phyloP scores from a whole-genome alignment of 176 grass and related monocot genomes.

The Secale cereale region DNA sequence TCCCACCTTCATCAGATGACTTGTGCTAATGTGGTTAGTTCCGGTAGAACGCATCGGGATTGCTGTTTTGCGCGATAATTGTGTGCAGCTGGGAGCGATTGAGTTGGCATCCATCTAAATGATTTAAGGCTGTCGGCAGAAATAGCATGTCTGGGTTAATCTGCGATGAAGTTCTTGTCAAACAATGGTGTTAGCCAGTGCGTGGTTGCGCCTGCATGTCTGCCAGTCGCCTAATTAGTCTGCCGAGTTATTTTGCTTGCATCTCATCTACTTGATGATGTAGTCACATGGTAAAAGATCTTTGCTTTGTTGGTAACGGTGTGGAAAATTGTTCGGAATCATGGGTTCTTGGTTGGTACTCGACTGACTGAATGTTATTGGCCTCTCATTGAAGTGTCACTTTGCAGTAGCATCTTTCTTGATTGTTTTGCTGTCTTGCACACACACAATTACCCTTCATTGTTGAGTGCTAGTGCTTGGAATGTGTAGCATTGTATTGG shows the following conservation, averaged over 20 bases:
- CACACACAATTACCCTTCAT: neutral
- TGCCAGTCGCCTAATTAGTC: neutral
- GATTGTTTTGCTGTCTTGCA: neutral
- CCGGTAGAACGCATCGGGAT: neutral
- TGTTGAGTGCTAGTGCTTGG: neutral
- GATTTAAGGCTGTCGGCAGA: neutral
- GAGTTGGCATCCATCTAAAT: neutral
- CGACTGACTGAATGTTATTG: neutral
- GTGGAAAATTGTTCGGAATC: conserved; percentile 2
- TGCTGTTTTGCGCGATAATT: neutral
- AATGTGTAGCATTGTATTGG: conserved; percentile 5
- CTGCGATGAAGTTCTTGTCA: neutral
- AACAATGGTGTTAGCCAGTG: neutral
- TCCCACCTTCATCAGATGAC: neutral
- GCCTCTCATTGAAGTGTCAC: neutral
- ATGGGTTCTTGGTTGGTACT: neutral
- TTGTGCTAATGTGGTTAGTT: neutral
- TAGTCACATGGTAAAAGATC: neutral
- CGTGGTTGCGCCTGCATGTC: neutral
- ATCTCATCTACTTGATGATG: conserved; percentile 2
- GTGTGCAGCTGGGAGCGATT: neutral
- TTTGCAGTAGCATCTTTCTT: neutral
- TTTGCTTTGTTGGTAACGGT: conserved; percentile 4
- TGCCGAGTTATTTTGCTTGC: neutral
- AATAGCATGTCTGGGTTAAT: conserved; percentile 17